Base-by-base conservation (phyloP, 441 rosid species). In the Populus trichocarpa region DNA sequence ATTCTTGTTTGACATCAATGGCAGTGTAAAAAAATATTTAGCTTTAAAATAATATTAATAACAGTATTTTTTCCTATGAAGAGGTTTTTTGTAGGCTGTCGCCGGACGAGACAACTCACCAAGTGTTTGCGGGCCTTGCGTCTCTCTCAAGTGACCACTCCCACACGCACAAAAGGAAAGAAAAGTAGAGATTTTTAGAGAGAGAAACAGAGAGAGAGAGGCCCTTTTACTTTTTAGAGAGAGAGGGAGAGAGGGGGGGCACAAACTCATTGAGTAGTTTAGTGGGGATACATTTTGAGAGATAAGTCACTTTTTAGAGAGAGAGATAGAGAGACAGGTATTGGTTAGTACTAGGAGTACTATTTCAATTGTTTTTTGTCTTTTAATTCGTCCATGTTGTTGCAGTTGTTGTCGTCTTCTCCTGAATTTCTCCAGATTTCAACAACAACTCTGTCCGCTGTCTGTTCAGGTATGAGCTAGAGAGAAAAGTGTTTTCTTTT, bases 391-490 rank as follows among this genome's bases (percentile, higher is more conserved):
- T 74, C 65, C 77, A 68, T 79, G 81, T 38, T 38, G 70, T 26
- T 74, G 70, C 25, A 42, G 40, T n/a, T 61, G 11, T 16, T 35
- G 74, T 8, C 61, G 75, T 59, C 73, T 84, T 82, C 84, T 78
- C 77, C 77, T 71, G 75, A 66, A 82, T 83, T 74, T 61, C 77
- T 35, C 35, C 86, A 79, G 75, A 78, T 77, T 81, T 83, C 83
- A 35, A 67, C 46, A 67, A 13, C 78, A 63, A 23, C 66, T 42
- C 9, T 30, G 59, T 16, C 65, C 2, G 3, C 74, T 74, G 12
- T 35, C 36, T 71, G 14, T 80, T 72, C 77, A 76, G 88, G 87
- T 85, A 65, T 33, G 71, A 83, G 50, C 46, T 59, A 8, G 28
- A 25, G 23, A 22, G 66, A 61, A 61, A n/a, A 63, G 22, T 63